Percentiles rank a stretch among this genome's conserved stretches.
phyloP scores from a whole-genome alignment of 1,139 yeast species.

The Candida pseudocylindracea region DNA sequence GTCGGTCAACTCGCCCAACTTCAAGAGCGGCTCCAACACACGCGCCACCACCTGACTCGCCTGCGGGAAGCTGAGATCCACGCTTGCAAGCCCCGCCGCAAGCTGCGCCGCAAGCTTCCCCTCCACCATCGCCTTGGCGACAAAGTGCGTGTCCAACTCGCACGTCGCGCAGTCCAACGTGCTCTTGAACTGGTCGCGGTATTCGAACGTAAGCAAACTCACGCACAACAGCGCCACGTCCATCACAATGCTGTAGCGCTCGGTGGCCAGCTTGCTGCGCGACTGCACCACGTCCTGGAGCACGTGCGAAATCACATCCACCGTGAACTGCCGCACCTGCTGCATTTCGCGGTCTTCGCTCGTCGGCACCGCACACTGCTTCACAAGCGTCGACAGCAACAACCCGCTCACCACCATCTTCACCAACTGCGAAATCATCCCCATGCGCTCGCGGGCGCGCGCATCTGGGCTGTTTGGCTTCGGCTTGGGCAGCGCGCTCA shows the following conservation, averaged over 20 bases:
- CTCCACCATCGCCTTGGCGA: slow-evolving; percentile 45
- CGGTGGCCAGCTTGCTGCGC: slow-evolving; percentile 9
- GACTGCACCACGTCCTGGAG: slow-evolving; percentile 23
- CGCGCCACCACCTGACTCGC: slow-evolving; percentile 33
- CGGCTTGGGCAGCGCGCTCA: slow-evolving; percentile 11
- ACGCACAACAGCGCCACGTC: slow-evolving; percentile 34
- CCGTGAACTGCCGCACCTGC: slow-evolving; percentile 49
- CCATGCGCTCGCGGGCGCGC: too few species aligned
- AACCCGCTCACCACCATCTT: slow-evolving; percentile 35
- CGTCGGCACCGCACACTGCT: slow-evolving; percentile 18
- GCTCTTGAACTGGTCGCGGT: slow-evolving; percentile 19
- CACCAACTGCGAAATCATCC: slow-evolving; percentile 21
- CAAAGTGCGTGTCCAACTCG: slow-evolving; percentile 31
- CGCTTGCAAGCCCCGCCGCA: slow-evolving; percentile 30
- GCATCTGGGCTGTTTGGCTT: slow-evolving; percentile 17
- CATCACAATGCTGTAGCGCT: slow-evolving; percentile 28
- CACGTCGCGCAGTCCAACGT: slow-evolving; percentile 23
- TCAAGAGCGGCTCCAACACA: slow-evolving; percentile 36
- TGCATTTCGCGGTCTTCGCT: slow-evolving; percentile 45
- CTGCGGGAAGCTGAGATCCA: slow-evolving; percentile 55
- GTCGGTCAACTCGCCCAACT: slow-evolving; percentile 29
- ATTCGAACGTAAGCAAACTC: slow-evolving; percentile 17
- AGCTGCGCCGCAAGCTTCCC: slow-evolving; percentile 37
- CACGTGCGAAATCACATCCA: slow-evolving; percentile 46
- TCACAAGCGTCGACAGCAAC: slow-evolving; percentile 26